Evolutionary conservation across 2,329 filamentous ascomycete genomes (phyloP).

Genomic region (Curvularia spicifera): DNA sequence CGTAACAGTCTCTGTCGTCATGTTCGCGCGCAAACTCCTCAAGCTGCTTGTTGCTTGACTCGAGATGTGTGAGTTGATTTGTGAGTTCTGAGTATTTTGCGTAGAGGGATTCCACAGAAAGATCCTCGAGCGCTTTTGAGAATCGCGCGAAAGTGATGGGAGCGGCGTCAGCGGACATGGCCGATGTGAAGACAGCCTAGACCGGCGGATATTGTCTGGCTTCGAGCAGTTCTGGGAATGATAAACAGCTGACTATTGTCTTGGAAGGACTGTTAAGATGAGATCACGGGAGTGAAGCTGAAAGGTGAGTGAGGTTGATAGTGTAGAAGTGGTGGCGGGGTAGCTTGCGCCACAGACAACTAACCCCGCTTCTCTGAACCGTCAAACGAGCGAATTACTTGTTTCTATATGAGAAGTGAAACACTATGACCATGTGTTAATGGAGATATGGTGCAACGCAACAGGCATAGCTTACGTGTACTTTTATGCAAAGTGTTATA

Average conservation of each 20-base stretch:
- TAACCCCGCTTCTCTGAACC: background rate
- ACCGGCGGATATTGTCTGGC: background rate
- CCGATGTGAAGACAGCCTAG: background rate
- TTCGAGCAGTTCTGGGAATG: background rate
- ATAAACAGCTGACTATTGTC: too few relatives aligned
- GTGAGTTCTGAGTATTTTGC: slow-evolving; percentile 77
- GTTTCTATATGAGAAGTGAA: background rate
- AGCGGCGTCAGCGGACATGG: slow-evolving; percentile 67
- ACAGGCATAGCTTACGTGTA: too few relatives aligned
- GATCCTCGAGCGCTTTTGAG: slow-evolving; percentile 69
- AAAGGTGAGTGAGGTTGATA: background rate
- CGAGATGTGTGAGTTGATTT: slow-evolving; percentile 76
- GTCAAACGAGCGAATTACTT: background rate
- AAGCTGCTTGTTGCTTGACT: slow-evolving; percentile 76
- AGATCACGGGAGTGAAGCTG: background rate
- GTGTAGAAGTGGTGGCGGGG: background rate
- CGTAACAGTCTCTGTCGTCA: slow-evolving; percentile 73
- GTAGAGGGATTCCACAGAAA: slow-evolving; percentile 70
- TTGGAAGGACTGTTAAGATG: background rate
- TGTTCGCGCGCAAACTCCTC: slow-evolving; percentile 61
- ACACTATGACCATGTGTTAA: background rate
- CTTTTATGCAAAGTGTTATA: background rate
- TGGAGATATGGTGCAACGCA: too few relatives aligned
- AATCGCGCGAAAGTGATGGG: slow-evolving; percentile 70
- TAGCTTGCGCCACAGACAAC: background rate